Evolutionary conservation across 2,329 filamentous ascomycete genomes (phyloP).

Genomic region (Pseudogymnoascus sp.): DNA sequence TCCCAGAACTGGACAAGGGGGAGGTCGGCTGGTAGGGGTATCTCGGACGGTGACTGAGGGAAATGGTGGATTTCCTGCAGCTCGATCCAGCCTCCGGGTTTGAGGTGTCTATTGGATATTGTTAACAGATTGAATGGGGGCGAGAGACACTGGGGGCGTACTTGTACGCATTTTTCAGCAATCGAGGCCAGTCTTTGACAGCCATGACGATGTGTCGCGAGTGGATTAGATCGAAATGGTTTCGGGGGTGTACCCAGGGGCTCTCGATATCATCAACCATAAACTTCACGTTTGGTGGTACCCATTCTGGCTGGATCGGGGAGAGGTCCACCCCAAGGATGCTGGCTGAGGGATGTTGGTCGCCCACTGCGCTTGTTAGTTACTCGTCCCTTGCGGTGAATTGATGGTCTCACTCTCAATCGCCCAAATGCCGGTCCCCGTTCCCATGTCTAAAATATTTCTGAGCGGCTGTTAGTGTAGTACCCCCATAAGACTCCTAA

Average conservation of each 20-base stretch:
- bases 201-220: slow-evolving; percentile 48
- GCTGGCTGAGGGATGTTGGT: slow-evolving; percentile 17
- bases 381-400: not conserved
- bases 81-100: slow-evolving; percentile 47
- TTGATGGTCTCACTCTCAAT: slow-evolving; percentile 37
- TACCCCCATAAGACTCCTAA: not conserved
- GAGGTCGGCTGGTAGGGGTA: slow-evolving; percentile 32
- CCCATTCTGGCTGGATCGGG: slow-evolving; percentile 33
- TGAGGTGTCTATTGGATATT: slow-evolving; percentile 35
- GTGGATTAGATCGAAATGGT: slow-evolving; percentile 54
- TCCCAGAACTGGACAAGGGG: slow-evolving; percentile 40
- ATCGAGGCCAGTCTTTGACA: slow-evolving; percentile 44
- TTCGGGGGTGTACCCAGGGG: slow-evolving; percentile 44
- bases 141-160: slow-evolving; percentile 23
- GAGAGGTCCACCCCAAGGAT: slow-evolving; percentile 31
- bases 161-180: slow-evolving; percentile 40
- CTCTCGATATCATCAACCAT: slow-evolving; percentile 50
- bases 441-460: slow-evolving; percentile 48
- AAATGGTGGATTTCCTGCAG: slow-evolving; percentile 45
- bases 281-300: slow-evolving; percentile 48
- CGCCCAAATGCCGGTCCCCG: slow-evolving; percentile 51
- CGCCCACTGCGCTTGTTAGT: slow-evolving; percentile 10
- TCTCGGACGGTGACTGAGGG: slow-evolving; percentile 35
- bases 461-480: slow-evolving; percentile 18
- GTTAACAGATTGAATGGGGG: slow-evolving; percentile 11